Conservation (phyloP, 805 yeast species). For the Candida schatavii region DNA sequence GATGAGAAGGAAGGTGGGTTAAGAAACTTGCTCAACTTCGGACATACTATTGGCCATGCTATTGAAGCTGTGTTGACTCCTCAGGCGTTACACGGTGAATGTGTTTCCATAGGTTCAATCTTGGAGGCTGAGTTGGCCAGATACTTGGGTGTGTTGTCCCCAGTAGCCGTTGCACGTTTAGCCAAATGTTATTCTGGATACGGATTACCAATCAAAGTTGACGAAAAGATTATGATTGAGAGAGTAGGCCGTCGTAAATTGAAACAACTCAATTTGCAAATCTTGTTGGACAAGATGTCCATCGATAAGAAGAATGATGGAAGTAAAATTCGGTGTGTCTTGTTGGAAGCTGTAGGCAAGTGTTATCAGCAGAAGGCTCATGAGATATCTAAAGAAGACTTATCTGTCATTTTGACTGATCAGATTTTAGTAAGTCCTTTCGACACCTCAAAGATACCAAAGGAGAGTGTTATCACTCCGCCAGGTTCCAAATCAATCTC, state of each 20-base stretch:
- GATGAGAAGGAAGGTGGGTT: slow-evolving; percentile 96
- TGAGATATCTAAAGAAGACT: slow-evolving; percentile 73
- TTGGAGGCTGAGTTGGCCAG: slow-evolving; percentile 95
- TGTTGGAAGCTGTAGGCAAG: slow-evolving; percentile 80
- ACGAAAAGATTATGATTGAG: slow-evolving; percentile 64
- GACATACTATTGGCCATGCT: slow-evolving; percentile 97
- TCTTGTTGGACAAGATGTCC: slow-evolving; percentile 79
- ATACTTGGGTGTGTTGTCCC: slow-evolving; percentile 81
- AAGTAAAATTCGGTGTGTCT: slow-evolving; percentile 78
- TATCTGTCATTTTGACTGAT: slow-evolving; percentile 79
- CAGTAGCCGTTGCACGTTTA: slow-evolving; percentile 91
- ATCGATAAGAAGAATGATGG: slow-evolving; percentile 98
- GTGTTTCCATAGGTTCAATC: slow-evolving; percentile 97
- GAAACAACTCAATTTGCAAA: slow-evolving; percentile 67
- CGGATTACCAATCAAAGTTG: slow-evolving; percentile 76
- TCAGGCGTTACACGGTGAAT: slow-evolving; percentile 94
- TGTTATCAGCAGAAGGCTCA: slow-evolving; percentile 89
- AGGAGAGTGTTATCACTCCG: slow-evolving; percentile 57
- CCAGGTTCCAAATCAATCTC: slow-evolving; percentile 98
- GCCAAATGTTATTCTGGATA: slow-evolving; percentile 80
- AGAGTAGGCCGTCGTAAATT: slow-evolving; percentile 64
- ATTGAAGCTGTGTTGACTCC: slow-evolving; percentile 97
- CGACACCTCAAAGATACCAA: slow-evolving; percentile 27
- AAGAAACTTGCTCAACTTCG: slow-evolving; percentile 89
- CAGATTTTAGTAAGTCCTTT: slow-evolving; percentile 70